A percentile compares a stretch with the other conserved stretches of the same genome.
phyloP scores from a whole-genome alignment of 2,329 filamentous ascomycete species.

The Aspergillus aculeatus region DNA sequence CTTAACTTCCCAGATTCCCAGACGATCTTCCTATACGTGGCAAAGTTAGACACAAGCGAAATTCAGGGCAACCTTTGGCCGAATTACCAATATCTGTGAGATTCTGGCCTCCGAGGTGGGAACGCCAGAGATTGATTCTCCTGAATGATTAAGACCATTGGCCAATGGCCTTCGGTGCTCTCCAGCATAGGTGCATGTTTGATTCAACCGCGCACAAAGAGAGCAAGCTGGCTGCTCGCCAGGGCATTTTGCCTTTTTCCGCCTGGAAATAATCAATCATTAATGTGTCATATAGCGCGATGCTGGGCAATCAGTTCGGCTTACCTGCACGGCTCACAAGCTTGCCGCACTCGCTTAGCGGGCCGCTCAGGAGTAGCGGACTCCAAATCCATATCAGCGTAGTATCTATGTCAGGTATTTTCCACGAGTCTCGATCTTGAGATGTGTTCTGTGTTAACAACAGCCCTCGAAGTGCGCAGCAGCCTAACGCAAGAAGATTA shows the following conservation, averaged over 20 bases:
- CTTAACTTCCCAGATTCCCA: constrained; percentile 35
- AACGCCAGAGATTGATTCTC: constrained; percentile 16
- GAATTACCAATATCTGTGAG: constrained; percentile 23
- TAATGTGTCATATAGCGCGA: constrained; percentile 4
- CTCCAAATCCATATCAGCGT: background rate
- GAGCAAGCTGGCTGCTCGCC: constrained; percentile 53
- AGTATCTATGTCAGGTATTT: background rate
- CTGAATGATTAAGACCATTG: constrained; percentile 5
- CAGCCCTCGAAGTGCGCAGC: background rate
- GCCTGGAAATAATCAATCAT: constrained; percentile 31
- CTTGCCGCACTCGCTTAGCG: constrained; percentile 39
- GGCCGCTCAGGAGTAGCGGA: constrained; percentile 25
- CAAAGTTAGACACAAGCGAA: background rate
- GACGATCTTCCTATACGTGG: constrained; percentile 29
- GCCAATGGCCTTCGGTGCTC: constrained; percentile 28
- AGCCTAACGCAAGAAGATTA: background rate
- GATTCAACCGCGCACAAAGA: constrained; percentile 50
- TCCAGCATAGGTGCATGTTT: constrained; percentile 47
- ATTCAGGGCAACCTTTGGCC: background rate
- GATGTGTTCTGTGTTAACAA: background rate
- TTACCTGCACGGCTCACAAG: constrained; percentile 46
- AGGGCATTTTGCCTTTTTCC: constrained; percentile 54
- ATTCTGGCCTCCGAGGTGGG: constrained; percentile 12
- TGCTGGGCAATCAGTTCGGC: constrained; percentile 7
- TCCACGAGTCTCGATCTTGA: background rate